Base-by-base conservation (phyloP, 2,329 filamentous ascomycete genomes). In the Fusarium floridanum region DNA sequence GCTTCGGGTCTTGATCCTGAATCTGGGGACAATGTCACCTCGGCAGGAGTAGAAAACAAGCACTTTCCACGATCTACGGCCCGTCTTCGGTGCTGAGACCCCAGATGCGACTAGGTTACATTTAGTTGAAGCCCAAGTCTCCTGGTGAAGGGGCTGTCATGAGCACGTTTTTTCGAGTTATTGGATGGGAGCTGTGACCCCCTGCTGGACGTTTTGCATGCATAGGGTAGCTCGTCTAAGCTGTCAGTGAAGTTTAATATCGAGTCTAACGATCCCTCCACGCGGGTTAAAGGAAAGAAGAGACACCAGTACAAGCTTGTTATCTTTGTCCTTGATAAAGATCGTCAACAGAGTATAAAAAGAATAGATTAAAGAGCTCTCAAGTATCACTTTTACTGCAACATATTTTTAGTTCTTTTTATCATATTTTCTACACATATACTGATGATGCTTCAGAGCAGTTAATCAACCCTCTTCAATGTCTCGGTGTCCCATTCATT, bases 71-170 rank as follows among this genome's bases (percentile, higher is more conserved):
- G 53, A 64, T 71, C 64, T 67, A 50, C 71, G 74, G 74, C 71
- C 71, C 71, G 66, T 76, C 63, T 66, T 75, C 74, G 71, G 74
- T 36, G 62, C 45, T 57, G 55, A 65, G 29, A n/a, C 43, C 74
- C 37, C 65, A 72, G 73, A 64, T 61, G 64, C 11, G 71, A 74
- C 62, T 64, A 74, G 68, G 66, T 61, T 45, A 27, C 48, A 45
- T 60, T 45, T 55, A 27, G 72, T 57, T 24, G 41, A 53, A 37
- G 57, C 39, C 60, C 37, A 62, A 66, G 65, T 57, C 45, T 74
- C 66, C 66, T 69, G 72, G 66, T 63, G 64, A 60, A 59, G n/a
- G 27, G 43, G 17, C 6, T 32, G 61, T 32, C 59, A 43, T 39
- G 34, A 22, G 36, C 27, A 16, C 34, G 56, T 36, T 59, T 20